These are phyloP conservation scores for Vicia faba DNA, from an alignment of 306 rosid species.

Conservation along the genomic window DNA sequence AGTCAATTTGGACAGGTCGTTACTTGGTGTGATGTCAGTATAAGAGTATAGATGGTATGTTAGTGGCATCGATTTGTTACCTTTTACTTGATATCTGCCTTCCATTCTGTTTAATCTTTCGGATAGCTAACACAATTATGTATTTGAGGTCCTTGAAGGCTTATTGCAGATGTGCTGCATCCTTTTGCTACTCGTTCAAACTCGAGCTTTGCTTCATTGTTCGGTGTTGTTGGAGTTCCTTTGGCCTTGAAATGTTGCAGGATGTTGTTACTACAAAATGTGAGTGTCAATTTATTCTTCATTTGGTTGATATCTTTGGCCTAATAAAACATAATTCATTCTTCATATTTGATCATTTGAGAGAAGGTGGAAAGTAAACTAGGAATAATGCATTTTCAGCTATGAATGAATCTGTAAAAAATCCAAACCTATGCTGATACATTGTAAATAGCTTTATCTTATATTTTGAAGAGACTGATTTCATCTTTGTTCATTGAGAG, in stretches of 20 bases:
- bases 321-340: neutral
- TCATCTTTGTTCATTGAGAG: neutral
- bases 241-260: constrained; percentile 80
- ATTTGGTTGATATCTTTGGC: neutral
- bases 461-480: constrained; percentile 1
- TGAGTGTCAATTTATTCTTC: constrained; percentile 34
- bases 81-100: neutral
- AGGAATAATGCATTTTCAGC: too few relatives aligned
- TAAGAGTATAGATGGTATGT: constrained; percentile 64
- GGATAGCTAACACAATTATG: constrained; percentile 28
- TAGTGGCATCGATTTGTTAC: constrained; percentile 7
- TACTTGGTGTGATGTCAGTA: constrained; percentile 83
- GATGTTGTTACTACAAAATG: constrained; percentile 69
- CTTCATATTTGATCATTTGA: too few relatives aligned
- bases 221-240: constrained; percentile 68
- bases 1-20: constrained; percentile 79
- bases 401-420: neutral
- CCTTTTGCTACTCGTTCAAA: constrained; percentile 64
- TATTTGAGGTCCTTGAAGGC: constrained; percentile 61
- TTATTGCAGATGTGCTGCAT: constrained; percentile 62
- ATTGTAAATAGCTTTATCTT: neutral
- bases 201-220: constrained; percentile 73
- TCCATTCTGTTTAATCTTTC: neutral
- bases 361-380: too few relatives aligned
- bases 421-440: neutral